Conservation (phyloP, 352 stramenopile species). For the Globisporangium cylindrosporum region DNA sequence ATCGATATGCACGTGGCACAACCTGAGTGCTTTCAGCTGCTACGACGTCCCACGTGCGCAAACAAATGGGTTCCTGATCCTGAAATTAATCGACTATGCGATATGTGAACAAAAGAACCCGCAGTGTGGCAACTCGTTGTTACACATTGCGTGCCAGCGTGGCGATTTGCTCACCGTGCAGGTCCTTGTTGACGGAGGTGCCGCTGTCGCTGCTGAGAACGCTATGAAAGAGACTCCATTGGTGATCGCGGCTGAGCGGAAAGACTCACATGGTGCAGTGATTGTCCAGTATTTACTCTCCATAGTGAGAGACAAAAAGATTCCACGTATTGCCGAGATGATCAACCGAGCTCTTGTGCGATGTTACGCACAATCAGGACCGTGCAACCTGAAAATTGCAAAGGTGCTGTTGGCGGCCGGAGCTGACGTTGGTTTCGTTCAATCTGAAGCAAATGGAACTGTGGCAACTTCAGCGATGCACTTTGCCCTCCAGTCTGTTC, state of each 20-base stretch:
- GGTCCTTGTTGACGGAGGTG: slow-evolving; percentile 37
- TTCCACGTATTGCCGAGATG: slow-evolving; percentile 5
- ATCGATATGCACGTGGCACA: slow-evolving; percentile 49
- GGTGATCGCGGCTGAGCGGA: slow-evolving; percentile 33
- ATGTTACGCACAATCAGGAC: slow-evolving; percentile 33
- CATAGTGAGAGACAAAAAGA: slow-evolving; percentile 6
- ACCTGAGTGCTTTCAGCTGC: slow-evolving; percentile 51
- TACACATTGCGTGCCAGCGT: slow-evolving; percentile 39
- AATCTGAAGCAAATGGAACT: background rate
- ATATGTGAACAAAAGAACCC: slow-evolving; percentile 20
- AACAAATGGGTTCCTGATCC: slow-evolving; percentile 35
- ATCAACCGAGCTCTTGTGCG: slow-evolving; percentile 34
- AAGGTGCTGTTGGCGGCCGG: slow-evolving; percentile 37
- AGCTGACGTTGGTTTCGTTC: slow-evolving; percentile 26
- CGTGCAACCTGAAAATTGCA: slow-evolving; percentile 41
- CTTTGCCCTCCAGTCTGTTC: slow-evolving; percentile 30
- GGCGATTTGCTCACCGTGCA: slow-evolving; percentile 37
- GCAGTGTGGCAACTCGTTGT: slow-evolving; percentile 24
- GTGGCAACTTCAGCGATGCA: slow-evolving; percentile 27
- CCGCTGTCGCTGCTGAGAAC: slow-evolving; percentile 30
- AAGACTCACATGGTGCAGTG: slow-evolving; percentile 31
- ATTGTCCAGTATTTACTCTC: slow-evolving; percentile 36
- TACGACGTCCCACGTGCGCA: slow-evolving; percentile 31
- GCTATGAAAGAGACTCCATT: slow-evolving; percentile 28
- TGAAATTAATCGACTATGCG: slow-evolving; percentile 52